A percentile compares a stretch with the other conserved stretches of the same genome.
Evolutionary conservation across 768 basidiomycete genomes (phyloP).

Genomic region (Phlebiopsis gigantea): DNA sequence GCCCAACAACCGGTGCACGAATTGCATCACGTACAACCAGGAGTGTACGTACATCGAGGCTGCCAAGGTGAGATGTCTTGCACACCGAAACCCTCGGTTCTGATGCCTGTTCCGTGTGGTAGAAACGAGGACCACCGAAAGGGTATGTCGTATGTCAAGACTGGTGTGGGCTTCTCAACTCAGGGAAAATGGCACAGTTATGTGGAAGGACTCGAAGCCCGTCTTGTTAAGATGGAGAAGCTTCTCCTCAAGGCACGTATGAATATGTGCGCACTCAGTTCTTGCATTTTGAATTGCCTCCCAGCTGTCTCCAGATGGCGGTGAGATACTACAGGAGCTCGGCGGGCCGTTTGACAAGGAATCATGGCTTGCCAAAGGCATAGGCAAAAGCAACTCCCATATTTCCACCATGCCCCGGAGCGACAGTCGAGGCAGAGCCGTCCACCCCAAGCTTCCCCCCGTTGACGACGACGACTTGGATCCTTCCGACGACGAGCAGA

Average conservation of each 20-base stretch:
- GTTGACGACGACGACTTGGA: constrained; percentile 25
- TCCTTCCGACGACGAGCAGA: constrained; percentile 24
- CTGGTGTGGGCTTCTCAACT: neutral
- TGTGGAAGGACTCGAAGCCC: constrained; percentile 35
- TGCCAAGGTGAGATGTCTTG: constrained; percentile 44
- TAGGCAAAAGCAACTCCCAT: neutral
- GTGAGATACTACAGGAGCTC: constrained; percentile 54
- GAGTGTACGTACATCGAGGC: constrained; percentile 68
- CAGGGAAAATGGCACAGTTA: constrained; percentile 18
- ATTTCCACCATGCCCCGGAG: neutral
- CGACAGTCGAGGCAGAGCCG: constrained; percentile 10
- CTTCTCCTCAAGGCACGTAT: constrained; percentile 30
- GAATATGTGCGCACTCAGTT: neutral
- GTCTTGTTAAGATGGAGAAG: constrained; percentile 40
- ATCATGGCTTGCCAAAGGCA: constrained; percentile 23
- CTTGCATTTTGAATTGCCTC: neutral
- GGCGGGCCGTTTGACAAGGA: constrained; percentile 40
- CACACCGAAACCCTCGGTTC: neutral
- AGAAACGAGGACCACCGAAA: constrained; percentile 59
- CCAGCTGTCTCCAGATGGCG: constrained; percentile 59
- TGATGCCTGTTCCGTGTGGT: neutral
- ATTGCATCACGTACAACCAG: constrained; percentile 51
- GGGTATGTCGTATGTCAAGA: constrained; percentile 34
- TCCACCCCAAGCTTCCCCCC: constrained; percentile 11
- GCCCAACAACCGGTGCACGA: constrained; percentile 57